A percentile compares a stretch with the other conserved stretches of the same genome.
Conservation (phyloP, 257 asterid genomes). For the Rhazya stricta region DNA sequence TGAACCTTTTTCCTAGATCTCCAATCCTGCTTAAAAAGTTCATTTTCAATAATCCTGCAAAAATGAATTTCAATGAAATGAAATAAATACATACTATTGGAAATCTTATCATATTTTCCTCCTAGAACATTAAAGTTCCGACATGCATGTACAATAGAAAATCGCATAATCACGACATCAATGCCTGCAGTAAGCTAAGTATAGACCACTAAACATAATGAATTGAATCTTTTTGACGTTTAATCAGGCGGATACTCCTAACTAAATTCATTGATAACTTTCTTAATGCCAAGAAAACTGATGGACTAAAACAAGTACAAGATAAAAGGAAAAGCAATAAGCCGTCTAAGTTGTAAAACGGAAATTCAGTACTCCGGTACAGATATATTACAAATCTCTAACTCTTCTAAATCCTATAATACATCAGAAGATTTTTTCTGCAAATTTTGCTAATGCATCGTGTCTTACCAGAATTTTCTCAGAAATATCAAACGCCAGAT, state of each 20-base stretch:
- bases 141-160: background rate
- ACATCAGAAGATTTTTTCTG: background rate
- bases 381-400: background rate
- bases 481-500: background rate
- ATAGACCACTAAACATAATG: background rate
- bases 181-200: too few relatives aligned
- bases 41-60: constrained; percentile 86
- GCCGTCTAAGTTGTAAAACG: background rate
- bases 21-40: constrained; percentile 94
- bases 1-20: constrained; percentile 72
- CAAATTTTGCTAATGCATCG: constrained; percentile 1
- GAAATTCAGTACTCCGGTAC: background rate
- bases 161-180: background rate
- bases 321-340: background rate
- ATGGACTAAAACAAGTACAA: background rate
- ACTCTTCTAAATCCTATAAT: background rate
- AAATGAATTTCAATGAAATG: background rate
- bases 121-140: background rate
- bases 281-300: background rate
- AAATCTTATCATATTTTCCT: background rate
- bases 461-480: background rate
- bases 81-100: background rate
- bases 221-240: background rate
- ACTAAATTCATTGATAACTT: background rate
- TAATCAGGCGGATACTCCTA: background rate